Base-by-base conservation (phyloP, 257 asterid species). In the Paulownia fortunei region DNA sequence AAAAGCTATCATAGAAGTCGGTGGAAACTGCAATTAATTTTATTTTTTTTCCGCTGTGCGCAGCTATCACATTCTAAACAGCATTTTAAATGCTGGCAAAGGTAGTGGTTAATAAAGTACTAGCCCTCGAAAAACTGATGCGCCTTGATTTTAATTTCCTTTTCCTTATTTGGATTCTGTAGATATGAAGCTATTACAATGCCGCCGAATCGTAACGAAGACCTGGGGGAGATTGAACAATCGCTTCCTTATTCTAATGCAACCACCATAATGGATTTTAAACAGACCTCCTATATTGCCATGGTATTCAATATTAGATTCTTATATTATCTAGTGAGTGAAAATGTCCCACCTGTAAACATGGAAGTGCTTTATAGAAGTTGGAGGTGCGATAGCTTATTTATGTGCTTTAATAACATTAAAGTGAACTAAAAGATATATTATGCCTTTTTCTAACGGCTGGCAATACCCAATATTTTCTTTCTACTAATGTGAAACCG, bases 161-260 rank as follows among this genome's bases (percentile, higher is more conserved):
- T 41, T 30, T 5, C 30, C 30, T 27, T 36, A 42, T 62, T 34
- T 46, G 49, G 47, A 18, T n/a, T 73, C 36, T 78, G 81, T 66
- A 92, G 99, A 84, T 74, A 76, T 81, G 89, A 81, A 71, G 73
- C 92, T 65, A 85, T 89, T 76, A 92, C 94, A 16, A 80, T 88
- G 87, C 92, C 97, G 44, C 88, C 82, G 39, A 88, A 84, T 79
- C 78, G 39, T 55, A 89, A 83, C 49, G 88, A 90, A 62, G 96
- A 91, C 77, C 84, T 83, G 69, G 89, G 83, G 44, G 96, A 89
- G 77, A 84, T 77, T 37, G 94, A 91, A 66, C 91, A 82, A 36
- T 74, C 88, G 0, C 76, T 89, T 76, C 88, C 70, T 18, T 69
- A 83, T 79, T 79, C 90, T 68, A 70, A 82, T 73, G 84, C 85